phyloP scores from a whole-genome alignment of 345 rosid genomes.

The Citrus mangshanensis region DNA sequence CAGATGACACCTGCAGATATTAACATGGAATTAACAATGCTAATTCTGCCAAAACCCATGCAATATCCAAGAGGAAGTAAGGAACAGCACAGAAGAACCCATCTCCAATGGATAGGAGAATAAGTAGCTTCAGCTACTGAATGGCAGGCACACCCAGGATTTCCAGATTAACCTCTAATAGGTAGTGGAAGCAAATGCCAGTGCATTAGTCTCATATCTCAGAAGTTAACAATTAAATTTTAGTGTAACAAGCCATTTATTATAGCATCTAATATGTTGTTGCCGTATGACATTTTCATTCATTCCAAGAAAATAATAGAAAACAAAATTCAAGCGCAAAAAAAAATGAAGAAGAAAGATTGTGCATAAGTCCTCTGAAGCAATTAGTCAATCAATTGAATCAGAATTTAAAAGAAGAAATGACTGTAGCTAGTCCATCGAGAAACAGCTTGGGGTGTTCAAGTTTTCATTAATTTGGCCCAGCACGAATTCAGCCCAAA shows the following conservation, averaged over 20 bases:
- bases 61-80: neutral
- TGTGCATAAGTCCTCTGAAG: neutral
- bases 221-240: neutral
- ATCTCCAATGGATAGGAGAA: neutral
- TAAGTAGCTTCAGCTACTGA: neutral
- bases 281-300: neutral
- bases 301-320: neutral
- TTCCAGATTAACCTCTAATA: neutral
- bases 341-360: neutral
- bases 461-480: neutral
- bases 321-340: neutral
- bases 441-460: neutral
- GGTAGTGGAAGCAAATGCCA: neutral
- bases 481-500: neutral
- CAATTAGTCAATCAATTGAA: neutral
- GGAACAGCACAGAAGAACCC: neutral
- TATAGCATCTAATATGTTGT: neutral
- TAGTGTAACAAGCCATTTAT: neutral
- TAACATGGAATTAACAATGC: neutral
- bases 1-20: neutral
- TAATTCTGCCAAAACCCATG: neutral
- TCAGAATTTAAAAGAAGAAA: neutral
- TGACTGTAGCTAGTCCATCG: neutral
- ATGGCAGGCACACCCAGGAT: too few species aligned
- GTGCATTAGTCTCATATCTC: neutral